A percentile compares a stretch with the other conserved stretches of the same genome.
Conservation (phyloP, 2,329 filamentous ascomycete species). For the Paecilomyces niveus region DNA sequence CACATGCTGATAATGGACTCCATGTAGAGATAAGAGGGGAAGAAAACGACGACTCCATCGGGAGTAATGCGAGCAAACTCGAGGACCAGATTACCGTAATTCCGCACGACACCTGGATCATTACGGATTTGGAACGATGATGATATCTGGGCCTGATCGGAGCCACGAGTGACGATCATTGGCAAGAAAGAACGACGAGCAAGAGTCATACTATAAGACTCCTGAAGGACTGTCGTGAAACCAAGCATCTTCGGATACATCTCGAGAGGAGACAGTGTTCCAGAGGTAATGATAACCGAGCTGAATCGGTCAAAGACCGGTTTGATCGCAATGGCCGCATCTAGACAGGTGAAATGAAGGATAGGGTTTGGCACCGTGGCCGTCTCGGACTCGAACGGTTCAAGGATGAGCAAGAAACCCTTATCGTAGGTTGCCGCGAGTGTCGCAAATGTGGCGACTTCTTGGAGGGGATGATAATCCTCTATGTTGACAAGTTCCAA, state of each 20-base stretch:
- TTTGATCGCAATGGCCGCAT: conserved; percentile 95
- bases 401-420: conserved; percentile 91
- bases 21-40: conserved; percentile 98
- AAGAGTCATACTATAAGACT: conserved; percentile 96
- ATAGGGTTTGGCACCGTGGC: conserved; percentile 94
- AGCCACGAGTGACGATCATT: conserved; percentile 94
- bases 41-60: conserved; percentile 98
- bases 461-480: conserved; percentile 92
- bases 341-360: conserved; percentile 93
- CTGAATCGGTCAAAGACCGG: conserved; percentile 96
- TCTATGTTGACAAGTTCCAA: conserved; percentile 96
- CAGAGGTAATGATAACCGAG: conserved; percentile 96
- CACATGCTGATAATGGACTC: conserved; percentile 98
- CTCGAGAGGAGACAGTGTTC: conserved; percentile 91
- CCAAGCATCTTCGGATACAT: conserved; percentile 99
- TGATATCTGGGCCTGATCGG: conserved; percentile 86
- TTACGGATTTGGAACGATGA: conserved; percentile 94
- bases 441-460: conserved; percentile 95
- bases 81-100: conserved; percentile 87
- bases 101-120: conserved; percentile 92
- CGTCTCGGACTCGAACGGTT: conserved; percentile 91
- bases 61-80: conserved; percentile 96
- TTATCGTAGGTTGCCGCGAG: conserved; percentile 95
- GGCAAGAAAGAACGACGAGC: conserved; percentile 91
- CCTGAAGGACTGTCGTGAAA: conserved; percentile 85